Conservation (phyloP, 1,139 yeast species). For the Lizanozyma gosingica region DNA sequence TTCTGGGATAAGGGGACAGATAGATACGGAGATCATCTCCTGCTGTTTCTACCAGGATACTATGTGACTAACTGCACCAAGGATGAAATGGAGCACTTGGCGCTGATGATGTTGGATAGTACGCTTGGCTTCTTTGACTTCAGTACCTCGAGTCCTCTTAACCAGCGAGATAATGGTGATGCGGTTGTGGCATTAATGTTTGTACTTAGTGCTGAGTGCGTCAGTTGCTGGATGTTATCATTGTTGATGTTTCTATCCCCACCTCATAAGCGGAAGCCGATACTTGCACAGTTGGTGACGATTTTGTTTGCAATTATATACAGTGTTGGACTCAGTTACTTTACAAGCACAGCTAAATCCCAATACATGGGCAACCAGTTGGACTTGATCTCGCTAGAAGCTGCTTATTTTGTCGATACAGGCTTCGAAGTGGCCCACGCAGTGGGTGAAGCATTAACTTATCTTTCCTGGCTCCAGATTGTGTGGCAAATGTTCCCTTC, state of each 20-base stretch:
- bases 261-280: constrained; percentile 31
- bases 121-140: constrained; percentile 1
- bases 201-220: constrained; percentile 32
- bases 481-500: constrained; percentile 14
- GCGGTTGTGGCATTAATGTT: constrained; percentile 37
- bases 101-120: not conserved
- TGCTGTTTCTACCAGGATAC: constrained; percentile 28
- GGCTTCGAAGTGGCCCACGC: constrained; percentile 17
- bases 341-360: constrained; percentile 19
- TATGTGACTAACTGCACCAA: constrained; percentile 34
- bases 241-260: constrained; percentile 31
- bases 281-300: constrained; percentile 30
- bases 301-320: constrained; percentile 26
- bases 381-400: constrained; percentile 26
- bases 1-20: constrained; percentile 12
- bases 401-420: constrained; percentile 25
- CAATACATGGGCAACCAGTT: constrained; percentile 2
- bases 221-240: constrained; percentile 35
- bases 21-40: constrained; percentile 9
- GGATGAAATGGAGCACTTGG: not conserved
- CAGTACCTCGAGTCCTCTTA: constrained; percentile 13
- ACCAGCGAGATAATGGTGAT: constrained; percentile 29
- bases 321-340: constrained; percentile 22
- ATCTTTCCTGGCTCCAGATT: constrained; percentile 28
- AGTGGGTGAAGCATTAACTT: constrained; percentile 18